These are phyloP conservation scores for Halteria grandinella DNA, from an alignment of 73 alveolate genomes.

Conservation along the genomic window DNA sequence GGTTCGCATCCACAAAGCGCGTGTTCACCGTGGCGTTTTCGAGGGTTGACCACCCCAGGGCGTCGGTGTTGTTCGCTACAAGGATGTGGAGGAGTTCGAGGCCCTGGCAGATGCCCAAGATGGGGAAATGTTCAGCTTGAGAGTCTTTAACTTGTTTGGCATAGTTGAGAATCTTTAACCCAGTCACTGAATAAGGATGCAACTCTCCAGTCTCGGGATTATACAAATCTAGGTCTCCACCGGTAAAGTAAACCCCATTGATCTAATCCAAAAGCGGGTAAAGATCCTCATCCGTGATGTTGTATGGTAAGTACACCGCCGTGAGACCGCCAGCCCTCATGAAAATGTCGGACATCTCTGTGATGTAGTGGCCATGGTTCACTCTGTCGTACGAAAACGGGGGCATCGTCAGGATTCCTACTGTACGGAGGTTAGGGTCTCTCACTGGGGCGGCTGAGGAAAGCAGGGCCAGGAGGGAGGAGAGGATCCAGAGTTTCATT, in stretches of 20 bases:
- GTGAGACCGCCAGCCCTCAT: background rate
- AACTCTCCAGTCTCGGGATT: slow-evolving; percentile 40
- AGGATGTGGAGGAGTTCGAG: slow-evolving; percentile 51
- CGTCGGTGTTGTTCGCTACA: slow-evolving; percentile 33
- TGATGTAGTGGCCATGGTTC: background rate
- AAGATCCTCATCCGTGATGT: slow-evolving; percentile 37
- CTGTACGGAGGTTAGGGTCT: too few relatives aligned
- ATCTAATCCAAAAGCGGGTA: slow-evolving; percentile 24
- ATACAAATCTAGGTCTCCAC: slow-evolving; percentile 62
- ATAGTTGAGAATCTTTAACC: slow-evolving; percentile 24
- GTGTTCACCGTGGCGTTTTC: slow-evolving; percentile 5
- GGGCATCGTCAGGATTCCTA: slow-evolving; percentile 14
- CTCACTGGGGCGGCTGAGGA: too few relatives aligned
- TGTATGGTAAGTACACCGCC: slow-evolving; percentile 26
- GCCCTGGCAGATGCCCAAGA: slow-evolving; percentile 79
- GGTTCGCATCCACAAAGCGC: background rate
- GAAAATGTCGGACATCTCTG: background rate
- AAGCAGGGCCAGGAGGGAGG: too few relatives aligned
- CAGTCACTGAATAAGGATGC: slow-evolving; percentile 54
- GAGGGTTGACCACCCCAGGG: slow-evolving; percentile 46
- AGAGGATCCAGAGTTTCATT: too few relatives aligned
- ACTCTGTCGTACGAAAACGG: background rate
- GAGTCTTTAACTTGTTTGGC: slow-evolving; percentile 53
- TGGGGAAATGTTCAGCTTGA: slow-evolving; percentile 74
- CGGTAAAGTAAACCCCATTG: slow-evolving; percentile 75